Evolutionary conservation across 2,329 filamentous ascomycete genomes (phyloP), one percentile per base, ranked within the genome.

Genomic region (Hymenoscyphus albidus): DNA sequence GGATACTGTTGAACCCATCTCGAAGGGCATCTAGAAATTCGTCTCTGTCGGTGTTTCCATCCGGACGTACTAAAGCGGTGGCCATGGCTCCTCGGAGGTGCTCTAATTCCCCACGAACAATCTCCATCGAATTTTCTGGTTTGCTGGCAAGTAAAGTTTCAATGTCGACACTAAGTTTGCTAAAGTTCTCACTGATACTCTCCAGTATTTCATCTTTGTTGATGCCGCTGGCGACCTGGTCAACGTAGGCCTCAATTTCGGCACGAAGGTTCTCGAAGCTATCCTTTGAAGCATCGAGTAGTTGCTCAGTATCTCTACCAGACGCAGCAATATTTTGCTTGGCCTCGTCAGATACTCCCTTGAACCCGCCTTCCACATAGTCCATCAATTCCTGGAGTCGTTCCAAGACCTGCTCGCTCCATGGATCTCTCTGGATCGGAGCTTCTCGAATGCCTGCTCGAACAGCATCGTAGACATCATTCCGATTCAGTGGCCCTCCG

Each of bases 281-380:
- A 74, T 96, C 92, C 70, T 92, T 94, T 55, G 96, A 88, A 0
- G 92, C 91, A 75, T 95, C 91, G 4, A 97, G 81, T 13, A 96
- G 88, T 75, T 97, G 92, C 75, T 97, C 93, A 0, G 92, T 94
- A 74, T 95, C 92, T 64, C 88, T 85, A 51, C 90, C 91, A 70
- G 88, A 91, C 67, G 90, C 88, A 2, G 90, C 86, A 22, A 92
- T 88, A 70, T 92, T 94, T 71, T 94, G 86, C 75, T 93, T 93
- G 12, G 85, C 83, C 71, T 88, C 86, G 35, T 87, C 82, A 0
- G 85, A 86, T 1, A 86, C 79, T 2, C 82, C 79, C 68, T 80
- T 81, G 74, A 89, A 87, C 72, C 89, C 86, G 1, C 80, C 78
- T 44, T 80, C 82, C 78, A 89, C 80, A 65, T 79, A 80, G 2